Evolutionary conservation across 2,329 filamentous ascomycete genomes (phyloP).

Genomic region (Xylariomycetidae sp.): DNA sequence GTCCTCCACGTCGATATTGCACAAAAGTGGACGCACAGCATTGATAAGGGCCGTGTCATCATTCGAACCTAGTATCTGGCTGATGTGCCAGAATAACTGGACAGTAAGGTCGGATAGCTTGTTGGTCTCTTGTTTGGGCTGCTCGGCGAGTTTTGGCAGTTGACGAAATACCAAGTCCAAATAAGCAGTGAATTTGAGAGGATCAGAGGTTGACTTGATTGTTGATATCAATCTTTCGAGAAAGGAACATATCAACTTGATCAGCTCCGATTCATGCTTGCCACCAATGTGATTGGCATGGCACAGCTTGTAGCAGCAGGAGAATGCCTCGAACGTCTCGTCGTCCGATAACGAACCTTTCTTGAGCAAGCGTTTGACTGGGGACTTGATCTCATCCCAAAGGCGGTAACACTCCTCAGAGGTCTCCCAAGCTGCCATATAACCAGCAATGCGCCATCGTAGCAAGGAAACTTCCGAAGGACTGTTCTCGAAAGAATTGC

Average conservation of each 20-base stretch:
- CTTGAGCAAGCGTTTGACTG: slow-evolving; percentile 20
- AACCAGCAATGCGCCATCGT: slow-evolving; percentile 24
- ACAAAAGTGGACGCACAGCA: slow-evolving; percentile 13
- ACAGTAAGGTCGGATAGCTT: slow-evolving; percentile 15
- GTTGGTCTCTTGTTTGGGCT: slow-evolving; percentile 14
- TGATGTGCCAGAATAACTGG: slow-evolving; percentile 16
- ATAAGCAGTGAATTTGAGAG: slow-evolving; percentile 12
- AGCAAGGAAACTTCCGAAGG: slow-evolving; percentile 18
- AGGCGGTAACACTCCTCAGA: slow-evolving; percentile 18
- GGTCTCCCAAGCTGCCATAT: slow-evolving; percentile 21
- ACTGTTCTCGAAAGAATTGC: slow-evolving; percentile 13
- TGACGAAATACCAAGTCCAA: slow-evolving; percentile 19
- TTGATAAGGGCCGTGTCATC: slow-evolving; percentile 6
- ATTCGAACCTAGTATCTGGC: slow-evolving; percentile 6
- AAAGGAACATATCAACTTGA: slow-evolving; percentile 17
- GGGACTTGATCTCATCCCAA: slow-evolving; percentile 19
- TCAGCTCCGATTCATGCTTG: slow-evolving; percentile 18
- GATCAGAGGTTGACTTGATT: slow-evolving; percentile 9
- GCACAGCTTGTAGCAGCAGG: slow-evolving; percentile 22
- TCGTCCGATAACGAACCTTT: slow-evolving; percentile 12
- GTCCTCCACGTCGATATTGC: slow-evolving; percentile 20
- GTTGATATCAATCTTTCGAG: slow-evolving; percentile 16
- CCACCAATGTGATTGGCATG: slow-evolving; percentile 22
- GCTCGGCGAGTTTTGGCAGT: slow-evolving; percentile 19
- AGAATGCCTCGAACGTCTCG: slow-evolving; percentile 25